phyloP scores from a whole-genome alignment of 169 alveolate species.

The Plasmodium berghei region DNA sequence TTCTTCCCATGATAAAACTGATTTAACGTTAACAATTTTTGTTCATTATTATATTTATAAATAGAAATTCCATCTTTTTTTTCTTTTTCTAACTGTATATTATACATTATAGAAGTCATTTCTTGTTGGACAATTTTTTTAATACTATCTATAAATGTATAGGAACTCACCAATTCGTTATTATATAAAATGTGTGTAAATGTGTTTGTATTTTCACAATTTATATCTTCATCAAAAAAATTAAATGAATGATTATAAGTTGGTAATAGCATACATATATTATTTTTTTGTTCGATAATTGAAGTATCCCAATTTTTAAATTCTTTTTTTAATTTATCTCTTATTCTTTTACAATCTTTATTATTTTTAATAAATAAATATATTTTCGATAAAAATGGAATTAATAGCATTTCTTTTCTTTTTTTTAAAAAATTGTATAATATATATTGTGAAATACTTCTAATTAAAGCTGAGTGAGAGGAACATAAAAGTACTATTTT shows the following conservation, averaged over 20 bases:
- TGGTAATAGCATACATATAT: slow-evolving; percentile 39
- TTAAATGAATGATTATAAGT: slow-evolving; percentile 34
- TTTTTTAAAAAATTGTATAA: slow-evolving; percentile 28
- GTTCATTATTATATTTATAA: neutral
- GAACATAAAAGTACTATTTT: slow-evolving; percentile 29
- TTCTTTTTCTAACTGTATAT: slow-evolving; percentile 30
- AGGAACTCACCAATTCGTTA: slow-evolving; percentile 39
- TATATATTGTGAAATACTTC: slow-evolving; percentile 47
- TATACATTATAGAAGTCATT: slow-evolving; percentile 33
- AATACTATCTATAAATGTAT: slow-evolving; percentile 24
- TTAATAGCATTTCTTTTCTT: slow-evolving; percentile 2
- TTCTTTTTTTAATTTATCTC: slow-evolving; percentile 31
- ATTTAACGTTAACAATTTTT: too few relatives aligned
- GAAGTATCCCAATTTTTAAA: slow-evolving; percentile 27
- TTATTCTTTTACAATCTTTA: slow-evolving; percentile 62
- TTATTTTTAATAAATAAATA: slow-evolving; percentile 49
- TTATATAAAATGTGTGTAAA: slow-evolving; percentile 36
- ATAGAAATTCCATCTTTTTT: neutral
- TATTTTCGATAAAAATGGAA: slow-evolving; percentile 22
- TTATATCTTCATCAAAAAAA: slow-evolving; percentile 39
- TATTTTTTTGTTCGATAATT: neutral
- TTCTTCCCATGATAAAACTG: too few relatives aligned
- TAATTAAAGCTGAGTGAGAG: slow-evolving; percentile 52
- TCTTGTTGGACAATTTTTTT: slow-evolving; percentile 49
- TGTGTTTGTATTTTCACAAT: slow-evolving; percentile 20